phyloP scores from a whole-genome alignment of 176 grass and related monocot genomes.

The Poa pratensis region DNA sequence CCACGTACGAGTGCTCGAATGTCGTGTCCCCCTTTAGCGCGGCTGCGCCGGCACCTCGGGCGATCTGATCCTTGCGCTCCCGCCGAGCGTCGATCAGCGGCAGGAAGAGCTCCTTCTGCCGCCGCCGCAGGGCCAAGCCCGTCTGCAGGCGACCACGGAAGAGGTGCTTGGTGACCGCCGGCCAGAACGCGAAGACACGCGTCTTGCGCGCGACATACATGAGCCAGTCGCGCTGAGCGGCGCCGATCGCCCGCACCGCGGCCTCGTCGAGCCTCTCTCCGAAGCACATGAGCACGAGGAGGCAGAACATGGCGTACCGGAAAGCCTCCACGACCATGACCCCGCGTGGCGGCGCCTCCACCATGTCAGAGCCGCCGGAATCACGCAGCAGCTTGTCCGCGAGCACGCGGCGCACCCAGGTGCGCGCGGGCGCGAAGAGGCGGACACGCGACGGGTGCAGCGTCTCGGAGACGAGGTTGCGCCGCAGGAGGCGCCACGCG shows the following conservation, averaged over 20 bases:
- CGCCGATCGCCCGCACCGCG: constrained; percentile 35
- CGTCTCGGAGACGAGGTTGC: constrained; percentile 44
- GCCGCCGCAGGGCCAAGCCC: background rate
- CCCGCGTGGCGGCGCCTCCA: background rate
- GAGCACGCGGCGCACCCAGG: constrained; percentile 27
- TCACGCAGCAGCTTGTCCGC: constrained; percentile 13
- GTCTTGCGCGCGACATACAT: constrained; percentile 23
- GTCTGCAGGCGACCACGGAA: constrained; percentile 38
- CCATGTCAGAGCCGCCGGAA: background rate
- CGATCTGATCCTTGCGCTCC: background rate
- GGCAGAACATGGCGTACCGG: constrained; percentile 52
- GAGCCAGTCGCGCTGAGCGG: constrained; percentile 43
- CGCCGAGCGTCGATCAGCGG: constrained; percentile 40
- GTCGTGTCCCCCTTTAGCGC: background rate
- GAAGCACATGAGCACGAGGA: constrained; percentile 77
- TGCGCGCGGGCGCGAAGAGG: constrained; percentile 27
- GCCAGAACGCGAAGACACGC: constrained; percentile 43
- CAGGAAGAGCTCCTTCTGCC: constrained; percentile 41
- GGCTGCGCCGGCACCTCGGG: background rate
- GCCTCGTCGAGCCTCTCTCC: constrained; percentile 56
- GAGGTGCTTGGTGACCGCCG: constrained; percentile 44
- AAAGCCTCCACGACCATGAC: constrained; percentile 36
- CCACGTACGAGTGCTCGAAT: constrained; percentile 61
- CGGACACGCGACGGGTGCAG: constrained; percentile 40
- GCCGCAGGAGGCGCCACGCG: constrained; percentile 41